phyloP scores from a whole-genome alignment of 257 asterid genomes.

The Cruciata laevipes region DNA sequence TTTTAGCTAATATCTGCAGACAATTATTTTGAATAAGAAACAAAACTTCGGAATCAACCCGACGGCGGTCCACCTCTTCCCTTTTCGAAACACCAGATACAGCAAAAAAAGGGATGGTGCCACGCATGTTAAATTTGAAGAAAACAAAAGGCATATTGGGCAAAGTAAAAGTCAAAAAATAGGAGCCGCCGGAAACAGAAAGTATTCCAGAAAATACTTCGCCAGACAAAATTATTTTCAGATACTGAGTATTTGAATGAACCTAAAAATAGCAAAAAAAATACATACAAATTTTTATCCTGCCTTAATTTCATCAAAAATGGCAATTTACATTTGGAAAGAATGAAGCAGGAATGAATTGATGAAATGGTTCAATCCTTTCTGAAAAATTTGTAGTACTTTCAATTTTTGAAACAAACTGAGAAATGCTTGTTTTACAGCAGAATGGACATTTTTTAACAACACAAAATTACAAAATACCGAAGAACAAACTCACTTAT shows the following conservation, averaged over 20 bases:
- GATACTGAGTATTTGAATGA: slow-evolving; percentile 15
- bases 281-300: too few species aligned
- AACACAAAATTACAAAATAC: not conserved
- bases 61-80: slow-evolving; percentile 3
- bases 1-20: not conserved
- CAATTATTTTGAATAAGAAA: not conserved
- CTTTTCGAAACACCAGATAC: not conserved
- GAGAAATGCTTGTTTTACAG: not conserved
- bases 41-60: not conserved
- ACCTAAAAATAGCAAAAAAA: not conserved
- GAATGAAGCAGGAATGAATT: too few species aligned
- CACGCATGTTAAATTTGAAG: slow-evolving; percentile 14
- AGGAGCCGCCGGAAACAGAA: not conserved
- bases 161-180: not conserved
- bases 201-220: not conserved
- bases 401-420: not conserved
- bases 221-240: not conserved
- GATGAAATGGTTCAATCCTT: not conserved
- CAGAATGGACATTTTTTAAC: too few species aligned
- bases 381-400: not conserved
- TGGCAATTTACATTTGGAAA: not conserved
- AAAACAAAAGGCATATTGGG: slow-evolving; percentile 2
- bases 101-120: not conserved
- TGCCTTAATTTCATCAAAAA: too few species aligned
- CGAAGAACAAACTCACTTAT: slow-evolving; percentile 14